Base-by-base conservation (phyloP, 352 stramenopile species). In the Phytophthora ramorum region DNA sequence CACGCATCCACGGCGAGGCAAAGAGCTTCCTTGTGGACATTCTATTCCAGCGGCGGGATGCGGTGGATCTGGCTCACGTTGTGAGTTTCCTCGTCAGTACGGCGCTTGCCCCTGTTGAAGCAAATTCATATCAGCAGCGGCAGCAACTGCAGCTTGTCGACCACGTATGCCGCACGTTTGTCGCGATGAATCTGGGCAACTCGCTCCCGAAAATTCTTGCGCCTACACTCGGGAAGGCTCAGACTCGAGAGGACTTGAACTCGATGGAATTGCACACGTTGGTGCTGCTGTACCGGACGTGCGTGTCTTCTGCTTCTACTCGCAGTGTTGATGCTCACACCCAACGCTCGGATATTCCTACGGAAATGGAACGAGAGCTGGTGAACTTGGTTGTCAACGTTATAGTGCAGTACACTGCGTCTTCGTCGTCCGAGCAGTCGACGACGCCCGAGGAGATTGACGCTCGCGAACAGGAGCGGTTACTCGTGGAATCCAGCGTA, bases 11-110 rank as follows among this genome's bases (percentile, higher is more conserved):
- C 48, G 59, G 76, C 22, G 73, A 93, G 35, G 85, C 83, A n/a
- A 95, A 95, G 71, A 92, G 75, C 30, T 95, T 93, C 46, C 63
- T 93, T 17, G 80, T 95, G 41, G 87, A 95, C 45, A 91, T 95
- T 68, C 38, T 95, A 2, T 81, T 89, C 61, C 82, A 91, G 57
- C 80, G 85, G 5, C 70, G 76, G 24, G 71, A 89, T 20, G 66
- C 55, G 52, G 58, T 95, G 40, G 83, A 95, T 57, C 73, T 93
- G 2, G 85, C 81, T 5, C 83, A 91, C 57, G 75, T 95, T 14
- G 78, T 92, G 22, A 93, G 85, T 54, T 95, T 95, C 66, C 75
- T 93, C 26, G 87, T 95, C 57, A 93, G 84, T 38, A 79, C 76
- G 5, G 73, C 89, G 16, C 75, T 95, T n/a, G 74, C 79, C 34